These are phyloP conservation scores for Spathaspora gorwiae DNA, from an alignment of 805 yeast species.

Conservation along the genomic window DNA sequence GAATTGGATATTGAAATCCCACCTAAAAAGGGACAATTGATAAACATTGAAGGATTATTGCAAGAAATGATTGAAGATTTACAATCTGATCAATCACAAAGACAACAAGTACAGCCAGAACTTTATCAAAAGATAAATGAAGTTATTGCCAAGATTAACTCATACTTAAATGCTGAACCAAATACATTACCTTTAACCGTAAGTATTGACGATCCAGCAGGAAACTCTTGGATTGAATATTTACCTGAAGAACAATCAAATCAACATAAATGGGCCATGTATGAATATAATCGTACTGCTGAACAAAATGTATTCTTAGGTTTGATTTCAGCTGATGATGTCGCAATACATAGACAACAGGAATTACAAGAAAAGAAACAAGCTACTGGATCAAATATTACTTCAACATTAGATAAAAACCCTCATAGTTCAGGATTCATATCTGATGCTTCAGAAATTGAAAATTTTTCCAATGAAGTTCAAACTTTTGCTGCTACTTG, in stretches of 20 bases:
- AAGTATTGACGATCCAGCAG: slow-evolving; percentile 86
- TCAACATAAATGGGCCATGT: slow-evolving; percentile 78
- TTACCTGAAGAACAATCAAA: slow-evolving; percentile 73
- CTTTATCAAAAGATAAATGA: slow-evolving; percentile 69
- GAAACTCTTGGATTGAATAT: slow-evolving; percentile 94
- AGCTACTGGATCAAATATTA: slow-evolving; percentile 31
- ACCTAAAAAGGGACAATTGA: slow-evolving; percentile 87
- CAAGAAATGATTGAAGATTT: slow-evolving; percentile 81
- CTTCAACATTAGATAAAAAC: slow-evolving; percentile 15
- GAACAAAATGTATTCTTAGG: slow-evolving; percentile 87
- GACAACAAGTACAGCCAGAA: slow-evolving; percentile 73
- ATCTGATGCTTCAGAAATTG: slow-evolving; percentile 73
- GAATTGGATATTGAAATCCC: slow-evolving; percentile 94
- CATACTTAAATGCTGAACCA: slow-evolving; percentile 61
- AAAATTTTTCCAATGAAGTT: slow-evolving; percentile 82
- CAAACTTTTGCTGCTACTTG: slow-evolving; percentile 92
- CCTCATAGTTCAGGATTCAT: slow-evolving; percentile 54
- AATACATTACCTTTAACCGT: slow-evolving; percentile 73
- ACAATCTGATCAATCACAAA: slow-evolving; percentile 71
- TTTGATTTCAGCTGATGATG: slow-evolving; percentile 64
- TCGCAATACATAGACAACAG: slow-evolving; percentile 41
- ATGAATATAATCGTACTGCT: slow-evolving; percentile 76
- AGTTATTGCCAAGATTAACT: slow-evolving; percentile 57
- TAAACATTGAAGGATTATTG: slow-evolving; percentile 87
- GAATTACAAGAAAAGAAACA: slow-evolving; percentile 46